Base-by-base conservation (phyloP, 192 early-diverging fungal genomes). In the Rhizophagus prolifer region DNA sequence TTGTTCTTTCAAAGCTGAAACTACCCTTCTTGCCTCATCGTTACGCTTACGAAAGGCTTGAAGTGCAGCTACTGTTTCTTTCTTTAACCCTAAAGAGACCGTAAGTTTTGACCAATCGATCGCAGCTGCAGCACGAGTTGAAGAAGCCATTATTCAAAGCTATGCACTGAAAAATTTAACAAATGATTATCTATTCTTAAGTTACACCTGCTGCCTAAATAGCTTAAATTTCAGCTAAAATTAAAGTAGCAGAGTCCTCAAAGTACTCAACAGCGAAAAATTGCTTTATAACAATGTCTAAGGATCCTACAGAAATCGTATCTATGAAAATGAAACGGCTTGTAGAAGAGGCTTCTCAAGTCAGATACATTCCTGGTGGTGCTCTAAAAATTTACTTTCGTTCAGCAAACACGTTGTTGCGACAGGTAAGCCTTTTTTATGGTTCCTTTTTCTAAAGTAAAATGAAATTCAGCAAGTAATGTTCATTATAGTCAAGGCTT, bases 41-140 rank as follows among this genome's bases (percentile, higher is more conserved):
- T 97, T 96, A 81, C 96, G 92, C 81, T 96, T 93, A 79, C 96
- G 95, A 94, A 99, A 99, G 21, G 93, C 90, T 77, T 84, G 84
- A 66, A 99, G 82, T 34, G 94, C 85, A 68, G 90, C 91, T 73
- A 93, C 90, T 58, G 96, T 98, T 81, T 99, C 97, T 68, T 93
- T 91, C 81, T 92, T 91, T 82, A 93, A 87, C 7, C 86, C 84
- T 41, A 97, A 86, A 78, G 92, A 93, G 25, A 90, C 89, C 80
- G 88, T 88, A 80, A 99, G 82, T 79, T 92, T 92, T 74, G 92
- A 82, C 94, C 94, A 99, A 90, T 98, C 94, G 80, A 99, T 89
- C 26, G 80, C 74, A 74, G 91, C 89, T 78, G 92, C 90, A 74
- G 88, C 86, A 76, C 86, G 83, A 38, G 21, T 34, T 61, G 87